These are phyloP conservation scores for Eimeria sp. DNA, from an alignment of 169 alveolate genomes.

Conservation along the genomic window DNA sequence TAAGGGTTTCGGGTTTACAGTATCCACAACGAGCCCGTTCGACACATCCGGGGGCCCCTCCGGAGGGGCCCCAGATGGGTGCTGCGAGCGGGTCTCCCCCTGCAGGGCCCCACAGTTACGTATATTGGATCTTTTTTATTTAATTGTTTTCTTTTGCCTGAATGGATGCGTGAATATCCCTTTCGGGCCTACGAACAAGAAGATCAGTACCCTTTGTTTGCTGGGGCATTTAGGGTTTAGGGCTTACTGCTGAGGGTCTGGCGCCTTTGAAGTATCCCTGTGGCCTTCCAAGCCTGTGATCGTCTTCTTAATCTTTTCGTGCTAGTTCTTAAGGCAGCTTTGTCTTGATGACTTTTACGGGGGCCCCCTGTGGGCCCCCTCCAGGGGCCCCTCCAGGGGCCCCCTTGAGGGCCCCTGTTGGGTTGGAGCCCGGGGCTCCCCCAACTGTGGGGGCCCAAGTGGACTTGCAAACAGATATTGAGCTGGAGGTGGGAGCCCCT, in stretches of 20 bases:
- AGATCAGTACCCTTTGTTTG: not conserved
- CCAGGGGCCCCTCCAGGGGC: not conserved
- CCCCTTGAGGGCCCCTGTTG: not conserved
- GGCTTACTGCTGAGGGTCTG: not conserved
- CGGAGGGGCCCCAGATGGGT: not conserved
- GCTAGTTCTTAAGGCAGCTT: not conserved
- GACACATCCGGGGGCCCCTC: not conserved
- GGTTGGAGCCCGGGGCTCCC: not conserved
- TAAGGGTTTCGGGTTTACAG: constrained; percentile 5
- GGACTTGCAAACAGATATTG: no score
- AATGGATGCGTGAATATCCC: not conserved
- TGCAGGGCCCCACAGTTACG: not conserved
- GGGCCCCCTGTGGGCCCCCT: not conserved
- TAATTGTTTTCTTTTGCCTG: not conserved
- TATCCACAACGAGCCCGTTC: not conserved
- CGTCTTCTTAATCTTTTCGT: not conserved
- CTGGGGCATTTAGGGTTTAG: not conserved
- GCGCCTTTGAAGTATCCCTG: not conserved
- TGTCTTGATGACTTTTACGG: not conserved
- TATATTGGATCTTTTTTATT: not conserved
- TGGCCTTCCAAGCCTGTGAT: not conserved
- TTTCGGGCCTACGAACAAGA: no score
- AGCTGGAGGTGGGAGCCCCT: not conserved
- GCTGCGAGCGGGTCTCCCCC: not conserved
- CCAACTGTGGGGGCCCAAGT: not conserved